Base-by-base conservation (phyloP, 441 rosid genomes). In the Sinapis alba region DNA sequence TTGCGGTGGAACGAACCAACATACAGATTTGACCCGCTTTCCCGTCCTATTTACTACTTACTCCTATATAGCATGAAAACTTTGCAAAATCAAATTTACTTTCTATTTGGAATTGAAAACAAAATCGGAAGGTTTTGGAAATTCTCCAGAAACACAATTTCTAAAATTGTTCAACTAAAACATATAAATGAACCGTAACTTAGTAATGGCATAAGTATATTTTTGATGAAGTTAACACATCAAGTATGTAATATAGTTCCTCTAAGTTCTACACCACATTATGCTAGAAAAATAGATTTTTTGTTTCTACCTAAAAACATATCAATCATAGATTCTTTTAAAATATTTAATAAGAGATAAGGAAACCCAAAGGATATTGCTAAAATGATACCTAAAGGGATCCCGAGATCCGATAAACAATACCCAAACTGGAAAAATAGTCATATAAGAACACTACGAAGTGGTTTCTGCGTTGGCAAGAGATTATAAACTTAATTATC, bases 331-430 rank as follows among this genome's bases (percentile, higher is more conserved):
- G 32, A 63, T 19, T 4, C 47, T 18, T 56, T 65, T 2, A 8
- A 43, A 12, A 26, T 38, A 53, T 36, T 8, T 64, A 24, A 54
- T 54, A 26, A 18, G n/a, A 56, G 58, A 73, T 65, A 65, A 38
- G 45, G 47, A 16, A 63, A 72, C 24, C 41, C 16, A 36, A 51
- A 54, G 28, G 24, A 36, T 53, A 63, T n/a, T 18, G 64, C 64
- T 53, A 6, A 63, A 61, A 53, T 53, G 30, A 38, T 64, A 54
- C 57, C 45, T 64, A 56, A 18, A 54, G 30, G 13, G 11, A 73
- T 65, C 18, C 19, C 5, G 59, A 15, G 50, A 20, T 16, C 38
- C 38, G 61, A 63, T 24, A 36, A 30, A 21, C 9, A 72, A 72
- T 30, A 41, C 7, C 45, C 51, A 10, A 62, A 50, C 12, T 13